Conservation (phyloP, 1,139 yeast species). For the Lodderomyces theae region DNA sequence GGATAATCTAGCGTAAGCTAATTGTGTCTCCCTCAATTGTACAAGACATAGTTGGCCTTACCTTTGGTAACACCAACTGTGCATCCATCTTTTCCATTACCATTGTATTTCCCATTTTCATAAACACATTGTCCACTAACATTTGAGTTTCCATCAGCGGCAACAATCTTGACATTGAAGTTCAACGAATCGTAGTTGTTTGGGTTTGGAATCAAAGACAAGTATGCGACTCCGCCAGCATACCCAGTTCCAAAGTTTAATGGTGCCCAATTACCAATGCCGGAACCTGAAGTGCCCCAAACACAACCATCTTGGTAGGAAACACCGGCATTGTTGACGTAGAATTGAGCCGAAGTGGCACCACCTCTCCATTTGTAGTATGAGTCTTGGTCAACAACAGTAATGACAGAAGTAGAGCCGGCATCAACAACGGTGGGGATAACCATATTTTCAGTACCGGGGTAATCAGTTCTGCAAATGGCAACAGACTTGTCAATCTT, state of each 20-base stretch:
- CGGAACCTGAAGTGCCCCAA: constrained; percentile 82
- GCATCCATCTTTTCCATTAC: constrained; percentile 77
- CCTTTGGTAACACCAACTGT: constrained; percentile 88
- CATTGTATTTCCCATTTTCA: constrained; percentile 73
- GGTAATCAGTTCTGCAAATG: constrained; percentile 96
- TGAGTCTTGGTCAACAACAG: constrained; percentile 72
- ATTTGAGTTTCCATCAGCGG: constrained; percentile 58
- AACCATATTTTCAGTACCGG: constrained; percentile 98
- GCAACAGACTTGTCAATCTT: constrained; percentile 67
- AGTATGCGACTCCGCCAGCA: constrained; percentile 73
- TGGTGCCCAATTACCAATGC: constrained; percentile 98
- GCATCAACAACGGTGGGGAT: constrained; percentile 80
- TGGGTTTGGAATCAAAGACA: constrained; percentile 94
- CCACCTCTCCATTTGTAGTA: constrained; percentile 84
- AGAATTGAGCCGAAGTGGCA: constrained; percentile 90
- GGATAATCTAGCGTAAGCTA: too few relatives aligned
- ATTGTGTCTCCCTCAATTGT: constrained; percentile 17
- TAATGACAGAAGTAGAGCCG: constrained; percentile 62
- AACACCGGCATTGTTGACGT: constrained; percentile 96
- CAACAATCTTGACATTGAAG: constrained; percentile 84
- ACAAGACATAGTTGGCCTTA: constrained; percentile 70
- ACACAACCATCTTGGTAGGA: constrained; percentile 84
- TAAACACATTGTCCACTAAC: constrained; percentile 79
- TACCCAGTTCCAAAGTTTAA: constrained; percentile 91
- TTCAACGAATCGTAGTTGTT: constrained; percentile 76